Evolutionary conservation across 768 basidiomycete species (phyloP).

Genomic region (Rhodotorula graminis): DNA sequence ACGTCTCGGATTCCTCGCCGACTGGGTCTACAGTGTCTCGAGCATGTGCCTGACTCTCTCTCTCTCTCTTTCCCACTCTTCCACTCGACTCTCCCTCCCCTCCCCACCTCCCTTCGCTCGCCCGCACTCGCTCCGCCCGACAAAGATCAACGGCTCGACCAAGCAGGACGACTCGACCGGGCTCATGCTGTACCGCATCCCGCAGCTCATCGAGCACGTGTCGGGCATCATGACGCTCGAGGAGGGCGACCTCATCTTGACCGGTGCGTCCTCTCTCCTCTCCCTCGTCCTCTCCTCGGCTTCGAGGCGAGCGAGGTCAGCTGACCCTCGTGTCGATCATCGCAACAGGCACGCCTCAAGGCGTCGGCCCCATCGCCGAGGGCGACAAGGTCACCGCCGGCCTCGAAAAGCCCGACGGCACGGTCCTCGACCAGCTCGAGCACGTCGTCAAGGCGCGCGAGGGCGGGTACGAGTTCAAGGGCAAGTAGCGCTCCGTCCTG

Average conservation of each 20-base stretch:
- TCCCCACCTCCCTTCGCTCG: not conserved
- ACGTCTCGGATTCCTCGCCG: not conserved
- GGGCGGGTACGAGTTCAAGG: conserved; percentile 63
- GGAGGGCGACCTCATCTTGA: conserved; percentile 52
- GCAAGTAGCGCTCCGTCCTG: conserved; percentile 2
- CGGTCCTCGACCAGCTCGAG: conserved; percentile 59
- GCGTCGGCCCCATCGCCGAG: conserved; percentile 70
- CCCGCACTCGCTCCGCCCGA: too few species aligned
- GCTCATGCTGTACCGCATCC: conserved; percentile 91
- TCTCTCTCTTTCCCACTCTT: not conserved
- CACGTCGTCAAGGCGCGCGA: conserved; percentile 64
- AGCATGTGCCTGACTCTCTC: too few species aligned
- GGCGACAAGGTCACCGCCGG: conserved; percentile 76
- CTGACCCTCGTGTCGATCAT: not conserved
- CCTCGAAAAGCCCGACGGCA: conserved; percentile 55
- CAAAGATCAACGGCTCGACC: conserved; percentile 77
- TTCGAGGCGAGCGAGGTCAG: not conserved
- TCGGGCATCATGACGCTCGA: conserved; percentile 97
- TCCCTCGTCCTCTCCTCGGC: not conserved
- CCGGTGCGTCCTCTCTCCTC: conserved; percentile 11
- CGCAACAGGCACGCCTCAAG: conserved; percentile 69
- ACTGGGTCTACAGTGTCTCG: not conserved
- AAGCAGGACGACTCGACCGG: conserved; percentile 80
- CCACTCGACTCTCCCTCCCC: not conserved
- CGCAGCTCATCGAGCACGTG: conserved; percentile 77